phyloP scores from a whole-genome alignment of 306 rosid genomes.

The Medicago ruthenica region DNA sequence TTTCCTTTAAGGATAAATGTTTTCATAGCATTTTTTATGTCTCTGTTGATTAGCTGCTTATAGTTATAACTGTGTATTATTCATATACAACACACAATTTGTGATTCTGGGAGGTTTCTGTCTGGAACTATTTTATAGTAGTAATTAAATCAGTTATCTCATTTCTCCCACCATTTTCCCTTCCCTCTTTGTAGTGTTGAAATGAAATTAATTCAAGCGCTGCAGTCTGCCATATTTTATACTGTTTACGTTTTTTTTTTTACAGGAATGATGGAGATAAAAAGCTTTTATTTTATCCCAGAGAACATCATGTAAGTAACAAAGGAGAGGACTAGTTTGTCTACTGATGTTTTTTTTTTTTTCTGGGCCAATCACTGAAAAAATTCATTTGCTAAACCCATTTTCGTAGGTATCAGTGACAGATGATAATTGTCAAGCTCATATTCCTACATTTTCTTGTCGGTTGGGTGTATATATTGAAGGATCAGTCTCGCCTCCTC shows the following conservation, averaged over 20 bases:
- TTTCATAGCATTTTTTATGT: slow-evolving; percentile 17
- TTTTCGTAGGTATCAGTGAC: slow-evolving; percentile 64
- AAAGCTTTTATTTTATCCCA: slow-evolving; percentile 84
- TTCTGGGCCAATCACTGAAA: slow-evolving; percentile 22
- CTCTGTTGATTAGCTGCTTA: slow-evolving; percentile 1
- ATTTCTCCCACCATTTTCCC: slow-evolving; percentile 26
- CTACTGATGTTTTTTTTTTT: slow-evolving; percentile 1
- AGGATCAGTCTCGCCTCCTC: slow-evolving; percentile 90
- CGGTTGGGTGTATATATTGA: slow-evolving; percentile 77
- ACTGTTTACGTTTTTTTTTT: slow-evolving; percentile 45
- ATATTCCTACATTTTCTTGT: slow-evolving; percentile 73
- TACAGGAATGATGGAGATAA: slow-evolving; percentile 70
- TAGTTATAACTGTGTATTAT: not conserved
- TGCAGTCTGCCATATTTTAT: slow-evolving; percentile 33
- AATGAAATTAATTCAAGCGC: slow-evolving; percentile 28
- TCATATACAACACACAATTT: slow-evolving; percentile 20
- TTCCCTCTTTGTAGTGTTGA: slow-evolving; percentile 19
- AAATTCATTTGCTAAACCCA: slow-evolving; percentile 41
- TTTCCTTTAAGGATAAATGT: slow-evolving; percentile 31
- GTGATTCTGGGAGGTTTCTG: slow-evolving; percentile 21
- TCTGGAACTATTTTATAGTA: not conserved
- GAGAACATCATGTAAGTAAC: slow-evolving; percentile 73
- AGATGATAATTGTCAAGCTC: slow-evolving; percentile 84
- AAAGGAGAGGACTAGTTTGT: slow-evolving; percentile 29
- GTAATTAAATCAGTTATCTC: not conserved